Evolutionary conservation across 257 asterid genomes (phyloP).

Genomic region (Lycium barbarum): DNA sequence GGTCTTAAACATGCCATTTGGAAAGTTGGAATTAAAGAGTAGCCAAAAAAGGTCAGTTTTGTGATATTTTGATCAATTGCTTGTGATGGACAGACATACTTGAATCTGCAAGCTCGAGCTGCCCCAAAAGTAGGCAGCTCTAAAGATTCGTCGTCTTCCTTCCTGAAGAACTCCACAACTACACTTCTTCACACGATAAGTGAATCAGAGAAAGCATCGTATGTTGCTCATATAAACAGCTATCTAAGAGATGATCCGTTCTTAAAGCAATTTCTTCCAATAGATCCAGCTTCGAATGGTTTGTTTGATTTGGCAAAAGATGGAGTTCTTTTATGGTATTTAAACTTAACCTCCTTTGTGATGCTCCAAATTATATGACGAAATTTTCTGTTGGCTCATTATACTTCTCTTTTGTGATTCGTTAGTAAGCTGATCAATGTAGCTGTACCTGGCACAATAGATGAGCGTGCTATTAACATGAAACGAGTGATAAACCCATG

Average conservation of each 20-base stretch:
- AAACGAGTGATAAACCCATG: slow-evolving; percentile 88
- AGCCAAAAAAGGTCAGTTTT: not conserved
- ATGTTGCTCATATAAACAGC: slow-evolving; percentile 95
- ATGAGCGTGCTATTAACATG: slow-evolving; percentile 90
- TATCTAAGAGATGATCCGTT: slow-evolving; percentile 94
- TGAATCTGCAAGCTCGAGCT: slow-evolving; percentile 78
- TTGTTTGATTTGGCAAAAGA: slow-evolving; percentile 88
- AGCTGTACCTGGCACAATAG: slow-evolving; percentile 91
- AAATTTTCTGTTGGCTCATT: slow-evolving; percentile 27
- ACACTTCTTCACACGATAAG: slow-evolving; percentile 88
- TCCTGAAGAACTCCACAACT: slow-evolving; percentile 88
- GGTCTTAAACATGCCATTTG: too few relatives aligned
- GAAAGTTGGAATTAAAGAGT: too few relatives aligned
- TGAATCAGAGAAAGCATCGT: slow-evolving; percentile 84
- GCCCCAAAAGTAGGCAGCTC: slow-evolving; percentile 62
- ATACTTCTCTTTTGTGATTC: slow-evolving; percentile 31
- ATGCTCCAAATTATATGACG: slow-evolving; percentile 31
- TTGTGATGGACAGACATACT: slow-evolving; percentile 64
- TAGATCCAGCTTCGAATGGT: slow-evolving; percentile 73
- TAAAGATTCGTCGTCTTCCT: slow-evolving; percentile 70
- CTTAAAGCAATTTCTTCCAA: slow-evolving; percentile 90
- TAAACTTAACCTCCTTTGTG: slow-evolving; percentile 34
- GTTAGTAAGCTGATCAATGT: slow-evolving; percentile 95
- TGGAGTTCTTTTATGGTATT: slow-evolving; percentile 92
- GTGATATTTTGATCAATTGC: slow-evolving; percentile 35